These are phyloP conservation scores for Rhododendron mucronatum DNA, from an alignment of 148 eudicot genomes.

Conservation along the genomic window DNA sequence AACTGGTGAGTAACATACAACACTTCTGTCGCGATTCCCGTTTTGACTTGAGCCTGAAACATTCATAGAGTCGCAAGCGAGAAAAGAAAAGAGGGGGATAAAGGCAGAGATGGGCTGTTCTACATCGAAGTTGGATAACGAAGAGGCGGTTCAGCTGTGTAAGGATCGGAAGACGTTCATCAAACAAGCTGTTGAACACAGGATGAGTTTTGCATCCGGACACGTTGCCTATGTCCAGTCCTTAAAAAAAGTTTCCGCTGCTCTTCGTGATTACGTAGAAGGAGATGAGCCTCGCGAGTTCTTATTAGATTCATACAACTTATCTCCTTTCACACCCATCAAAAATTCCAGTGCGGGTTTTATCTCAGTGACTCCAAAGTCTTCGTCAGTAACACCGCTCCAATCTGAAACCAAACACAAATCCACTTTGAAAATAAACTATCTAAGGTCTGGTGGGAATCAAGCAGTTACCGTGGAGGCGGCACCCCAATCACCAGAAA, in stretches of 20 bases:
- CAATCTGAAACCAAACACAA: conserved; percentile 31
- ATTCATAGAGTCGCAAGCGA: conserved; percentile 14
- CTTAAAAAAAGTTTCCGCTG: conserved; percentile 69
- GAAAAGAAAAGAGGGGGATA: conserved; percentile 7
- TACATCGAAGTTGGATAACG: conserved; percentile 85
- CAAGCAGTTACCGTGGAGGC: conserved; percentile 72
- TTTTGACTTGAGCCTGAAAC: conserved; percentile 32
- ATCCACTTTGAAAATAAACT: conserved; percentile 56
- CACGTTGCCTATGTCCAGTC: conserved; percentile 82
- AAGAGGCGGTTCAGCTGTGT: conserved; percentile 88
- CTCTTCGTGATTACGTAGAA: conserved; percentile 83
- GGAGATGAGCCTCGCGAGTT: conserved; percentile 85
- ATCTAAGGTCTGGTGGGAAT: conserved; percentile 64
- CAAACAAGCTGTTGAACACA: conserved; percentile 85
- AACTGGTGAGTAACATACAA: conserved; percentile 36
- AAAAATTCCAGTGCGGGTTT: conserved; percentile 57
- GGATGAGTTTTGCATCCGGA: conserved; percentile 67
- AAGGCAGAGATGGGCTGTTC: conserved; percentile 84
- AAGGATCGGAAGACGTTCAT: conserved; percentile 85
- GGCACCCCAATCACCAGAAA: conserved; percentile 73
- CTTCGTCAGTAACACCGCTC: conserved; percentile 51
- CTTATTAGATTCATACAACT: conserved; percentile 52
- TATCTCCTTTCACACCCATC: conserved; percentile 48
- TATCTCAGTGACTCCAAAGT: conserved; percentile 70
- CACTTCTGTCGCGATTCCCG: conserved; percentile 18